These are phyloP conservation scores for Pseudogymnoascus sp. DNA, from an alignment of 2,329 filamentous ascomycete species.

Conservation along the genomic window DNA sequence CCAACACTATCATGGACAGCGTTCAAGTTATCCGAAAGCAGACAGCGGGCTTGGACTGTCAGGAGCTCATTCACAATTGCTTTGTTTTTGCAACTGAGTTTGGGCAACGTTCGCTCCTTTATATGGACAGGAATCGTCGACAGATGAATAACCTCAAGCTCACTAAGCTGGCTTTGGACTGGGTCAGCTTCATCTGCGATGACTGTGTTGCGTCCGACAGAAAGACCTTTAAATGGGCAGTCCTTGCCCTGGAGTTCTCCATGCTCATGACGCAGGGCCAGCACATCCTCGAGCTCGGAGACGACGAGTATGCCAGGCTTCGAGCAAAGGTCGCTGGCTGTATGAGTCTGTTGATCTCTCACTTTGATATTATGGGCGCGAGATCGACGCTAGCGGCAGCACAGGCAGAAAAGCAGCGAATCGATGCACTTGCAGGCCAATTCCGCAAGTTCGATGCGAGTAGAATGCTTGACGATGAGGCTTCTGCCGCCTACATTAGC, in stretches of 20 bases:
- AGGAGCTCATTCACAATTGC: constrained; percentile 94
- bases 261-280: constrained; percentile 95
- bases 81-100: constrained; percentile 99
- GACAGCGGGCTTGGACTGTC: constrained; percentile 74
- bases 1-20: constrained; percentile 97
- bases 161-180: constrained; percentile 86
- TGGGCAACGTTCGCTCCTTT: constrained; percentile 84
- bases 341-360: constrained; percentile 94
- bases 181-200: constrained; percentile 96
- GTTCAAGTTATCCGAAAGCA: constrained; percentile 88
- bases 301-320: constrained; percentile 76
- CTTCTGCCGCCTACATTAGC: constrained; percentile 66
- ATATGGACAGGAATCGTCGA: constrained; percentile 90
- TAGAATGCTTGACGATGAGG: constrained; percentile 67
- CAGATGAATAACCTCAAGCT: constrained; percentile 97
- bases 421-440: constrained; percentile 72
- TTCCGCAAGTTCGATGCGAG: constrained; percentile 73
- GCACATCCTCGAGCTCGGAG: constrained; percentile 83
- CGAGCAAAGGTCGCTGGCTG: constrained; percentile 88
- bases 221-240: constrained; percentile 96
- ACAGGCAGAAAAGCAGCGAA: constrained; percentile 82
- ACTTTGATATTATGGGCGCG: constrained; percentile 98
- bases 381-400: constrained; percentile 78
- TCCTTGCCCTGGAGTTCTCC: constrained; percentile 87
- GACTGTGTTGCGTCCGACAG: constrained; percentile 91